Base-by-base conservation (phyloP, 1,284 basidiomycete species). In the Athelia sp. region DNA sequence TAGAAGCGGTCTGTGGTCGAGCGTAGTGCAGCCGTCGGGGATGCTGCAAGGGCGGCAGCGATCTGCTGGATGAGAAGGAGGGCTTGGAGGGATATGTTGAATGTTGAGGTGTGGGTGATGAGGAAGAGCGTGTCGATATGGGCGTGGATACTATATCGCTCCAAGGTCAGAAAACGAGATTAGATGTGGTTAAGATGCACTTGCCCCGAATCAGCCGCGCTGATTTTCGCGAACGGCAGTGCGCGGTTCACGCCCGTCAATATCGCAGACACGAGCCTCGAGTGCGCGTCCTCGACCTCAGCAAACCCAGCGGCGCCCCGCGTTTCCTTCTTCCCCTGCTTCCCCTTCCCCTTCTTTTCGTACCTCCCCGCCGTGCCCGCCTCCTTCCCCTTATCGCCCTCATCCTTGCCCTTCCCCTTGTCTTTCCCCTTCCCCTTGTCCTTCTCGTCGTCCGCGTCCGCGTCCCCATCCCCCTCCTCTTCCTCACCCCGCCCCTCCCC, bases 31-130 rank as follows among this genome's bases (percentile, higher is more conserved):
- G 73, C 65, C 26, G 55, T 57, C 11, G 67, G 55, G n/a, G 70
- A 61, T 19, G 64, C 53, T 0, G 69, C 62, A 14, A 85, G 68
- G 2, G 79, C 75, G 0, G 75, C 68, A 22, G 77, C 70, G 40
- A 98, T 88, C 61, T 94, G 93, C 64, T 90, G 88, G 55, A 98
- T 89, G n/a, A 99, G 80, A 50, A 92, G 81, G 0, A 99, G 79
- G 0, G 95, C 92, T 67, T 98, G 97, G 14, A 99, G 82, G 14
- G 94, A 93, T 56, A 96, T 94, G 68, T 97, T 98, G 80, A 99
- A 99, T 0, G 91, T 90, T 8, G 85, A 87, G n/a, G 75, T 86
- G 68, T 99, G 96, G 2, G 92, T 96, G 62, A 99, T 95, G 50
- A 89, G 81, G 79, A 98, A 99, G 21, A 98, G 81, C 0, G 93